Conservation (phyloP, 2,329 filamentous ascomycete species). For the Ophiostoma ulmi region DNA sequence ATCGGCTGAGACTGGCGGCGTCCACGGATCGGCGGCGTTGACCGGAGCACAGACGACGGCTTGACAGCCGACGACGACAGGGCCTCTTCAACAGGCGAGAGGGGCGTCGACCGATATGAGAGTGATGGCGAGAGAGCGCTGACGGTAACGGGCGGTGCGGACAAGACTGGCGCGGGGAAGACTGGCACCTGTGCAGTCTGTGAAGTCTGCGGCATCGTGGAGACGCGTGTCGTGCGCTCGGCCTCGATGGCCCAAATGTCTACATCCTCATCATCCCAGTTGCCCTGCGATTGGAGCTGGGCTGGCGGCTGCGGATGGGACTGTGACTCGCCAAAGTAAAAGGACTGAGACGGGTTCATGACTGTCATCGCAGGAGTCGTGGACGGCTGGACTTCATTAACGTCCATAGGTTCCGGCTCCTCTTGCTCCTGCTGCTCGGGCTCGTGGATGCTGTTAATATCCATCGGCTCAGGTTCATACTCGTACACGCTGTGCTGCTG, state of each 20-base stretch:
- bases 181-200: background rate
- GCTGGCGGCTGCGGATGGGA: background rate
- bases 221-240: constrained; percentile 38
- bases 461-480: constrained; percentile 3
- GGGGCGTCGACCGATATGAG: background rate
- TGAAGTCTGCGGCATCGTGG: constrained; percentile 24
- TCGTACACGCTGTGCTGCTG: background rate
- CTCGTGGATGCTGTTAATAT: constrained; percentile 13
- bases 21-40: background rate
- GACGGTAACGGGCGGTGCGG: constrained; percentile 7
- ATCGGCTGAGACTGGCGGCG: background rate
- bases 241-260: constrained; percentile 58
- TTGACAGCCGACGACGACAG: constrained; percentile 3
- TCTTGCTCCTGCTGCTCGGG: background rate
- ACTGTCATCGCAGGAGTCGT: background rate
- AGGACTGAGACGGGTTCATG: background rate
- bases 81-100: constrained; percentile 4
- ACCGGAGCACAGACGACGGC: constrained; percentile 7
- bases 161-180: background rate
- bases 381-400: constrained; percentile 6
- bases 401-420: background rate
- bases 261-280: constrained; percentile 35
- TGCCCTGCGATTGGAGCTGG: background rate
- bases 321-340: background rate
- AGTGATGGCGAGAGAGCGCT: background rate